A percentile compares a stretch with the other conserved stretches of the same genome.
These are phyloP conservation scores for Alternaria hordeiaustralica DNA, from an alignment of 2,329 filamentous ascomycete genomes.

Conservation along the genomic window DNA sequence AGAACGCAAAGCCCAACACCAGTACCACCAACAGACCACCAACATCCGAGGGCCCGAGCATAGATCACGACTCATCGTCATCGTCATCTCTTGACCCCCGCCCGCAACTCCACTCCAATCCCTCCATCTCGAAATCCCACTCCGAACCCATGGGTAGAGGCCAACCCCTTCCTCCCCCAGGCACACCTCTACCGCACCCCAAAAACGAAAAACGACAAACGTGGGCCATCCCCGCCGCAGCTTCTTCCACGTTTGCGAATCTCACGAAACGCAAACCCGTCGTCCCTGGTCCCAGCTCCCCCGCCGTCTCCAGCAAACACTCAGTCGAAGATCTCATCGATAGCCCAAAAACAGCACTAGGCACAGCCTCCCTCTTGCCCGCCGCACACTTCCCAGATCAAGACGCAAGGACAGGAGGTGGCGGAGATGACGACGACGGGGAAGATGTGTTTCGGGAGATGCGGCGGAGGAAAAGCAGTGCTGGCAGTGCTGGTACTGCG, in stretches of 20 bases:
- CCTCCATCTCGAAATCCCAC: conserved; percentile 35
- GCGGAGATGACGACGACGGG: conserved; percentile 5
- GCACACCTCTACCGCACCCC: conserved; percentile 75
- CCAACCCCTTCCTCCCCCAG: conserved; percentile 80
- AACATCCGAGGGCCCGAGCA: conserved; percentile 17
- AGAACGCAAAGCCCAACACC: conserved; percentile 43
- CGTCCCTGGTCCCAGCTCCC: neutral
- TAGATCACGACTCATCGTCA: conserved; percentile 8
- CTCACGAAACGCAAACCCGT: conserved; percentile 71
- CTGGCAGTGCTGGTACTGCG: neutral
- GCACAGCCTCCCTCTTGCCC: conserved; percentile 7
- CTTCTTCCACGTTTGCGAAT: conserved; percentile 40
- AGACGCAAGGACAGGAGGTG: neutral
- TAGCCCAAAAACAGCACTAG: conserved; percentile 1
- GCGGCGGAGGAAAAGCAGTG: conserved; percentile 9
- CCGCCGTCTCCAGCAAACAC: conserved; percentile 6
- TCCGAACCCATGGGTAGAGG: conserved; percentile 81
- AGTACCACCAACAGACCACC: conserved; percentile 16
- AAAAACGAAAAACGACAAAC: conserved; percentile 60
- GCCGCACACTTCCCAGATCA: conserved; percentile 8
- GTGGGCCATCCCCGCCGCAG: conserved; percentile 59
- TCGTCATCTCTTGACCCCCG: conserved; percentile 3
- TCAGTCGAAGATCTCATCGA: conserved; percentile 16
- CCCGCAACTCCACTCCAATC: conserved; percentile 5
- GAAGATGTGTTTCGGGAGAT: conserved; percentile 19